Conservation (phyloP, 192 early-diverging fungal species). For the Coemansia asiatica region DNA sequence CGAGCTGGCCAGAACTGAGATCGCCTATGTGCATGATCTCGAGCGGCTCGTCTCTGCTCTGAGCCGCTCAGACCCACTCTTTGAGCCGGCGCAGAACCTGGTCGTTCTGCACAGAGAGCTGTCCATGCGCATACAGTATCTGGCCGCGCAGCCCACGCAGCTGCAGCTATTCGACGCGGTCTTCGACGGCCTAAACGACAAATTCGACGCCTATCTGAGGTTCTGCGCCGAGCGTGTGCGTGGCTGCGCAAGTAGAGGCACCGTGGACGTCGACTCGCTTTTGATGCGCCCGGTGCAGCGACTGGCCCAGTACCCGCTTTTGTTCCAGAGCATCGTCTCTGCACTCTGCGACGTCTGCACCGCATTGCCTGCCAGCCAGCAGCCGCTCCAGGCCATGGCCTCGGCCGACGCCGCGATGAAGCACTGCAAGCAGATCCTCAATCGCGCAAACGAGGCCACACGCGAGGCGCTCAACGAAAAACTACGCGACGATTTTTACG, state of each 20-base stretch:
- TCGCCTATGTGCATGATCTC: constrained; percentile 52
- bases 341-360: constrained; percentile 23
- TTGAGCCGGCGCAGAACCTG: constrained; percentile 25
- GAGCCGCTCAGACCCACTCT: constrained; percentile 15
- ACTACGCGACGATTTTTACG: constrained; percentile 27
- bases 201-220: constrained; percentile 36
- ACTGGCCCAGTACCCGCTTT: constrained; percentile 49
- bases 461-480: constrained; percentile 39
- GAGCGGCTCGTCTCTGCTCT: constrained; percentile 26
- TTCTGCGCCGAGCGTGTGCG: constrained; percentile 44
- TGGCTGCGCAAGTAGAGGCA: constrained; percentile 18
- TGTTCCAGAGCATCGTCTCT: constrained; percentile 47
- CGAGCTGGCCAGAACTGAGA: constrained; percentile 50
- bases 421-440: constrained; percentile 39
- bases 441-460: constrained; percentile 46
- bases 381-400: constrained; percentile 21
- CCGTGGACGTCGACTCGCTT: constrained; percentile 34
- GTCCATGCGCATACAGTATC: constrained; percentile 48
- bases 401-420: constrained; percentile 37
- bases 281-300: constrained; percentile 53
- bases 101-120: constrained; percentile 39
- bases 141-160: constrained; percentile 32
- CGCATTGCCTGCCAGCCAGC: constrained; percentile 3
- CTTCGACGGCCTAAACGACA: constrained; percentile 17
- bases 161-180: constrained; percentile 33